A percentile compares a stretch with the other conserved stretches of the same genome.
These are phyloP conservation scores for Balakata baccata DNA, from an alignment of 345 rosid species.

Conservation along the genomic window DNA sequence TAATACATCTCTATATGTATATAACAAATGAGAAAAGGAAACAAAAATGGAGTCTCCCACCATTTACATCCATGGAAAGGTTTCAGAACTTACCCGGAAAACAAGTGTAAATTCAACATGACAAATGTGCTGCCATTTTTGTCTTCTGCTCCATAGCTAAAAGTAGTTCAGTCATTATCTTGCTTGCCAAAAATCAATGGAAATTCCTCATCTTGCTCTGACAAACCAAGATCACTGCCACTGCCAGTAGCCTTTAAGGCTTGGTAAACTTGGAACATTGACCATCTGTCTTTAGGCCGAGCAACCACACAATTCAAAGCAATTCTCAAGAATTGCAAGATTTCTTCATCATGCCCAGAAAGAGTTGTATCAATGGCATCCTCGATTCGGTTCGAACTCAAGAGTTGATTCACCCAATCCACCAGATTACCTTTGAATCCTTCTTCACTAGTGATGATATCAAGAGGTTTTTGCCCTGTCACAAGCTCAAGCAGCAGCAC, in stretches of 20 bases:
- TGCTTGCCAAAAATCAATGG: slow-evolving; percentile 56
- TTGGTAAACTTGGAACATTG: slow-evolving; percentile 67
- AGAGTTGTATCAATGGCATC: slow-evolving; percentile 54
- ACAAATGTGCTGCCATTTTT: neutral
- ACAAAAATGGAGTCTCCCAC: slow-evolving; percentile 4
- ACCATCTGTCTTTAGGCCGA: slow-evolving; percentile 70
- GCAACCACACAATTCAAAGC: slow-evolving; percentile 59
- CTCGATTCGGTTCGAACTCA: slow-evolving; percentile 39
- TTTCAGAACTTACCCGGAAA: slow-evolving; percentile 5
- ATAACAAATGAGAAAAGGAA: slow-evolving; percentile 12
- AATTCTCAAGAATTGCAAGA: slow-evolving; percentile 58
- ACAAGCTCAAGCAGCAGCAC: slow-evolving; percentile 77
- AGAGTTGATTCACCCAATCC: slow-evolving; percentile 66
- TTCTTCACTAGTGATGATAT: slow-evolving; percentile 39
- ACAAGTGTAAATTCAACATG: neutral
- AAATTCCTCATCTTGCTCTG: slow-evolving; percentile 61
- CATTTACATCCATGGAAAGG: slow-evolving; percentile 9
- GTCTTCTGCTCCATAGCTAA: slow-evolving; percentile 16
- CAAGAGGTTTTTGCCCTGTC: slow-evolving; percentile 59
- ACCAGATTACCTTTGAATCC: slow-evolving; percentile 66
- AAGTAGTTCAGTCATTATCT: slow-evolving; percentile 34
- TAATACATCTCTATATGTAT: slow-evolving; percentile 12
- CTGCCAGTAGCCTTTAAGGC: slow-evolving; percentile 57
- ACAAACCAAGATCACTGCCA: slow-evolving; percentile 46
- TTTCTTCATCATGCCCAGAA: slow-evolving; percentile 53